Evolutionary conservation across 2,329 filamentous ascomycete genomes (phyloP).

Genomic region (Diaporthe humulicola): DNA sequence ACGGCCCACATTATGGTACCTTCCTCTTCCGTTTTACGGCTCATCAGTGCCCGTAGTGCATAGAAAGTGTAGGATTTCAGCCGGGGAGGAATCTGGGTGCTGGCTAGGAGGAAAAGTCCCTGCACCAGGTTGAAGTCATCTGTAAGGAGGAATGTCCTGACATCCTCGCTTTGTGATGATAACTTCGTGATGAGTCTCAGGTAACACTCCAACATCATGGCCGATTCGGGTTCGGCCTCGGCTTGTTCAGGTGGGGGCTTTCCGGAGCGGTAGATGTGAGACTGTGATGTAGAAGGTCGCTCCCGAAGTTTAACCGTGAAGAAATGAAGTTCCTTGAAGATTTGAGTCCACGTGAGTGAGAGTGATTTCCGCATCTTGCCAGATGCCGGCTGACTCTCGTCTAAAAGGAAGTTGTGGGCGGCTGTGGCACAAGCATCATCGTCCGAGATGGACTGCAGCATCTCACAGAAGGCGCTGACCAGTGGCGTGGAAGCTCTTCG

Average conservation of each 20-base stretch:
- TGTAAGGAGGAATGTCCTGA: constrained; percentile 79
- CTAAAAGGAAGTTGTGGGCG: constrained; percentile 89
- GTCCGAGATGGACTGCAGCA: constrained; percentile 89
- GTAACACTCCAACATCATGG: constrained; percentile 97
- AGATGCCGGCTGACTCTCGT: constrained; percentile 81
- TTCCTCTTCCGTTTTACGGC: constrained; percentile 76
- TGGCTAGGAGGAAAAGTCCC: constrained; percentile 83
- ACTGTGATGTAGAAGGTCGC: constrained; percentile 70
- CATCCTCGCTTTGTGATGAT: constrained; percentile 78
- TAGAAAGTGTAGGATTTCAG: constrained; percentile 88
- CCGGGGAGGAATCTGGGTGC: constrained; percentile 71
- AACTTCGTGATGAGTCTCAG: constrained; percentile 89
- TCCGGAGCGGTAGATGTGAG: constrained; percentile 66
- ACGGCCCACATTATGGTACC: constrained; percentile 83
- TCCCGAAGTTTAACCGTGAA: constrained; percentile 86
- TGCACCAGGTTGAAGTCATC: constrained; percentile 75
- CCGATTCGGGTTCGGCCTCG: constrained; percentile 89
- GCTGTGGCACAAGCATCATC: constrained; percentile 85
- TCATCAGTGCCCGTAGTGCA: constrained; percentile 81
- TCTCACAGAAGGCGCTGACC: constrained; percentile 95
- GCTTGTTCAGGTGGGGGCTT: constrained; percentile 76
- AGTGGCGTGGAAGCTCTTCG: constrained; percentile 94
- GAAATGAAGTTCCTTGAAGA: constrained; percentile 89
- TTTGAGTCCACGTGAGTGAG: constrained; percentile 92
- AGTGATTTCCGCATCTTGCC: constrained; percentile 85